Base-by-base conservation (phyloP, 495 filamentous ascomycete species). In the Aspergillus conjunctus region DNA sequence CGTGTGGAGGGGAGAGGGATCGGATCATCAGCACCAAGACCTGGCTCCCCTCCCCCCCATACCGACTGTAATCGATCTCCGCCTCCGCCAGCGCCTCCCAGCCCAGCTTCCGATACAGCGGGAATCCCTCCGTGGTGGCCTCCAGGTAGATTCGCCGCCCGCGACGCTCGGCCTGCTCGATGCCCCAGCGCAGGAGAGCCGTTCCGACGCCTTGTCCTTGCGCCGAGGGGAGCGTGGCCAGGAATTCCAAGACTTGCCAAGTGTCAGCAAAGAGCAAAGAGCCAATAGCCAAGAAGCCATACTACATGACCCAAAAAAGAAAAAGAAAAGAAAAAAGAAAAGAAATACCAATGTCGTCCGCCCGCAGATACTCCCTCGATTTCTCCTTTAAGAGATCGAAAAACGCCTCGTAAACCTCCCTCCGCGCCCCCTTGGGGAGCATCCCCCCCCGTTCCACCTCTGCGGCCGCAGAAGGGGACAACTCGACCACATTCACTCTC, bases 71-170 rank as follows among this genome's bases (percentile, higher is more conserved):
- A 59, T 78, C 74, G 15, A 79, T 48, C 33, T 77, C 72, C 11
- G 77, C 59, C 33, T 73, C 65, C 55, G 77, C 63, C 62, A 84
- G 79, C 31, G 61, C 59, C 51, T 56, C 55, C 68, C 77, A 83
- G 21, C 85, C 83, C 57, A 75, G 58, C 63, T 74, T 78, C 56
- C 71, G 65, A 68, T 87, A 88, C 52, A 85, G 60, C n/a, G 71
- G 68, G 26, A 71, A 70, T 32, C 82, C 83, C 15, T 70, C 73
- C 22, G 76, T 77, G 39, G 82, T 83, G 2, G 81, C 80, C 58
- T 85, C 82, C n/a, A 87, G 65, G 69, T 81, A 87, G 12, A 79
- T 70, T 53, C 76, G 73, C n/a, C 70, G 61, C 1, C 76, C 72
- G 12, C 64, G 77, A 21, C 69, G 70, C 66, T 85, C 83, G 7